A percentile compares a stretch with the other conserved stretches of the same genome.
These are phyloP conservation scores for Malassezia vespertilionis DNA, from an alignment of 1,284 basidiomycete genomes.

Conservation along the genomic window DNA sequence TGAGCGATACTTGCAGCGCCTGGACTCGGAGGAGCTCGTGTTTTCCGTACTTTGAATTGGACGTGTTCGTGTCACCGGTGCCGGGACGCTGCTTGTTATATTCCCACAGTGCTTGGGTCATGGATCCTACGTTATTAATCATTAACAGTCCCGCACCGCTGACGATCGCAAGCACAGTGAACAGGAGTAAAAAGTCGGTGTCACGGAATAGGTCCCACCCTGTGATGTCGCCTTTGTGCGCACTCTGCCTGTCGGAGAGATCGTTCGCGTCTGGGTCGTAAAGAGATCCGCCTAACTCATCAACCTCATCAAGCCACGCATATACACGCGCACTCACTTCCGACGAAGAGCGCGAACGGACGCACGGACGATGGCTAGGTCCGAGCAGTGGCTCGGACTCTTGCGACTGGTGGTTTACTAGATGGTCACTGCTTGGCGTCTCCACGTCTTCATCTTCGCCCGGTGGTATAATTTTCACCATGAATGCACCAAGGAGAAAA, in stretches of 20 bases:
- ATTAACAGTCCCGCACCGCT: conserved; percentile 82
- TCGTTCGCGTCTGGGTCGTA: conserved; percentile 4
- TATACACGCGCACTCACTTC: conserved; percentile 30
- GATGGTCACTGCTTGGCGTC: background rate
- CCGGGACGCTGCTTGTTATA: conserved; percentile 56
- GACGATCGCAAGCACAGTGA: conserved; percentile 62
- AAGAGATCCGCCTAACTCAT: background rate
- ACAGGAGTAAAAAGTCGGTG: conserved; percentile 67
- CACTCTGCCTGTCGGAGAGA: background rate
- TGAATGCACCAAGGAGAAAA: conserved; percentile 59
- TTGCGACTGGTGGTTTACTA: no score
- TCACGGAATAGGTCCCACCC: conserved; percentile 52
- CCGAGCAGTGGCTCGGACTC: background rate
- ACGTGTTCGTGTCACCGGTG: no score
- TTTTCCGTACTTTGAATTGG: conserved; percentile 53
- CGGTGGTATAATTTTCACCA: conserved; percentile 57
- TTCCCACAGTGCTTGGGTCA: conserved; percentile 71
- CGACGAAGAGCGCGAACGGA: conserved; percentile 23
- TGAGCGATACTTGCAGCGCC: conserved; percentile 60
- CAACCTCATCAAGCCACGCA: conserved; percentile 13
- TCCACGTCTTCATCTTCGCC: background rate
- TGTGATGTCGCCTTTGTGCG: conserved; percentile 49
- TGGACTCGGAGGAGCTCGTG: conserved; percentile 63
- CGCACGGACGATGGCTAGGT: no score
- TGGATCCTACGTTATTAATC: conserved; percentile 90